These are phyloP conservation scores for Dimargaris xerosporica DNA, from an alignment of 192 early-diverging fungal genomes.

Conservation along the genomic window DNA sequence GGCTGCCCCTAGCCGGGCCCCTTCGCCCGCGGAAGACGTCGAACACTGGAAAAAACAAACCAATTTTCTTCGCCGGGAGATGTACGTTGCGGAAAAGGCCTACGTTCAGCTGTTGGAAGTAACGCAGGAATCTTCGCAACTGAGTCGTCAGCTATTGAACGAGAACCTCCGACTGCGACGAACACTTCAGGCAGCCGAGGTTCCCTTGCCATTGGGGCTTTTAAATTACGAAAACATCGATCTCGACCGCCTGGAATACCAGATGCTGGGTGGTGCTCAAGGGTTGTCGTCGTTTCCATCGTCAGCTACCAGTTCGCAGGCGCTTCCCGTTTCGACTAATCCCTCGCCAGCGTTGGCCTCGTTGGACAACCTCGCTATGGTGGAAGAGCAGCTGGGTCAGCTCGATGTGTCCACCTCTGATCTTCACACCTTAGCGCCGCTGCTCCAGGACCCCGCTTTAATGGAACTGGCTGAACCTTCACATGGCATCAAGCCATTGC, in stretches of 20 bases:
- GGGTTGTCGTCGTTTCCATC: neutral
- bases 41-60: neutral
- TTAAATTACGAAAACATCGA: neutral
- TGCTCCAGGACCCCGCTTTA: too few relatives aligned
- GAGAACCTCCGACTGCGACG: constrained; percentile 1
- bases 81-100: constrained; percentile 9
- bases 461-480: too few relatives aligned
- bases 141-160: neutral
- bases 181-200: neutral
- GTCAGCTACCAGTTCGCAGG: too few relatives aligned
- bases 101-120: neutral
- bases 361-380: neutral
- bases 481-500: too few relatives aligned
- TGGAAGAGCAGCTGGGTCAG: neutral
- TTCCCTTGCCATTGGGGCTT: neutral
- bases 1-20: too few relatives aligned
- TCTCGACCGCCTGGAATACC: neutral
- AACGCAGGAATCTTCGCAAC: neutral
- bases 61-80: constrained; percentile 4
- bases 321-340: too few relatives aligned
- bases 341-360: too few relatives aligned
- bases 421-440: neutral
- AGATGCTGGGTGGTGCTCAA: neutral
- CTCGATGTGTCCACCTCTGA: neutral
- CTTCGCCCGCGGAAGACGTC: neutral